Percentiles rank a stretch among this genome's conserved stretches.
These are phyloP conservation scores for Zalaria sp. DNA, from an alignment of 2,329 filamentous ascomycete species.

Conservation along the genomic window DNA sequence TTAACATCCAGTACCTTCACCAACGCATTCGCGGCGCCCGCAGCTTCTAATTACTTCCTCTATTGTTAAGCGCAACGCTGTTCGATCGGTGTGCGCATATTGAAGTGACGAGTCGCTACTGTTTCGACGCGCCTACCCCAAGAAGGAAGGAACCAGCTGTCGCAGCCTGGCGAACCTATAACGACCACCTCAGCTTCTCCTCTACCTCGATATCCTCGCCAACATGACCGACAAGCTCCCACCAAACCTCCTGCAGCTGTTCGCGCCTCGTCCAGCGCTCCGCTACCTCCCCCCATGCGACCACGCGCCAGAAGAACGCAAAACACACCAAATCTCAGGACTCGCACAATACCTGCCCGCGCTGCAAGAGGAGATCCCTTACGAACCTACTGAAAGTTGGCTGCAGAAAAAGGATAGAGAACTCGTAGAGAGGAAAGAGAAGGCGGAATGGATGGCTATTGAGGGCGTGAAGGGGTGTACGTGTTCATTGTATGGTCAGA, in stretches of 20 bases:
- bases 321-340: conserved; percentile 58
- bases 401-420: conserved; percentile 73
- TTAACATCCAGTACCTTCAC: no score
- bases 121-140: no score
- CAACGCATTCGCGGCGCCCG: no score
- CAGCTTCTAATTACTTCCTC: no score
- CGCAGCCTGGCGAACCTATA: no score
- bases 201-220: neutral
- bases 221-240: conserved; percentile 1
- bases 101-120: no score
- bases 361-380: conserved; percentile 62
- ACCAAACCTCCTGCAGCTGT: conserved; percentile 72
- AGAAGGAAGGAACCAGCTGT: no score
- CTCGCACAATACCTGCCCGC: conserved; percentile 62
- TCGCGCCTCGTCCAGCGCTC: conserved; percentile 83
- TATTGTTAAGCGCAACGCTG: no score
- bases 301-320: conserved; percentile 67
- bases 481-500: conserved; percentile 37
- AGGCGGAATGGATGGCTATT: conserved; percentile 46
- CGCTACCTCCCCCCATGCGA: conserved; percentile 79
- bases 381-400: conserved; percentile 82
- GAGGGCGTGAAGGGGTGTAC: conserved; percentile 41
- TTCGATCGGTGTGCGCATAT: no score
- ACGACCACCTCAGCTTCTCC: no score
- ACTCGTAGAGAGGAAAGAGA: conserved; percentile 63